Evolutionary conservation across 495 filamentous ascomycete species (phyloP).

Genomic region (Penicillium desertorum): DNA sequence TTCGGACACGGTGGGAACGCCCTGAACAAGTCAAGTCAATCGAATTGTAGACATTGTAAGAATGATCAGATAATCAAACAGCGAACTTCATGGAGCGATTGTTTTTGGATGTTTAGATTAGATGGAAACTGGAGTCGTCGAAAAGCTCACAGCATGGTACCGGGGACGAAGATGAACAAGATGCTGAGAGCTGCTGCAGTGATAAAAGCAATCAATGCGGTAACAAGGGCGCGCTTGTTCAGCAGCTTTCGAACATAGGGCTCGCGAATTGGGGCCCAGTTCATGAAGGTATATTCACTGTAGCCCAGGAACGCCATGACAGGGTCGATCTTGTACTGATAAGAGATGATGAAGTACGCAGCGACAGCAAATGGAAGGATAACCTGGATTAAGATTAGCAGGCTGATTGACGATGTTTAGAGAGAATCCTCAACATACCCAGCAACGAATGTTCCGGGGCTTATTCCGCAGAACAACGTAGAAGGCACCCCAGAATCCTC

Average conservation of each 20-base stretch:
- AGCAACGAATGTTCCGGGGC: constrained; percentile 69
- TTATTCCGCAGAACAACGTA: constrained; percentile 86
- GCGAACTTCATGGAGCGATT: constrained; percentile 1
- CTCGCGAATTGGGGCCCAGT: constrained; percentile 80
- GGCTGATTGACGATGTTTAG: not conserved
- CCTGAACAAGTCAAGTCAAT: constrained; percentile 3
- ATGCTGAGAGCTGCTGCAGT: constrained; percentile 74
- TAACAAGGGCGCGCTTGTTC: constrained; percentile 75
- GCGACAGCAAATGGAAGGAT: constrained; percentile 93
- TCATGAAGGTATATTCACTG: constrained; percentile 94
- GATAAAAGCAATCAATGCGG: constrained; percentile 67
- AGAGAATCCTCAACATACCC: constrained; percentile 57
- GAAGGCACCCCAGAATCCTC: constrained; percentile 91
- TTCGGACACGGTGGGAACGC: constrained; percentile 10
- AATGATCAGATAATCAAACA: not conserved
- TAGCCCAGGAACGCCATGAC: constrained; percentile 82
- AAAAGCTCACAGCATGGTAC: constrained; percentile 67
- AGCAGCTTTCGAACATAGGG: constrained; percentile 84
- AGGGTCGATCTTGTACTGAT: constrained; percentile 93
- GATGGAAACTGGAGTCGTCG: not conserved
- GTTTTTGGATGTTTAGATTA: constrained; percentile 10
- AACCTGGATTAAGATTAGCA: constrained; percentile 54
- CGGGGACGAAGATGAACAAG: constrained; percentile 90
- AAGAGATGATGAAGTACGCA: constrained; percentile 80
- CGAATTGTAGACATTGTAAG: constrained; percentile 1